phyloP scores from a whole-genome alignment of 2,329 filamentous ascomycete genomes.

The Verticillium zaregamsianum region DNA sequence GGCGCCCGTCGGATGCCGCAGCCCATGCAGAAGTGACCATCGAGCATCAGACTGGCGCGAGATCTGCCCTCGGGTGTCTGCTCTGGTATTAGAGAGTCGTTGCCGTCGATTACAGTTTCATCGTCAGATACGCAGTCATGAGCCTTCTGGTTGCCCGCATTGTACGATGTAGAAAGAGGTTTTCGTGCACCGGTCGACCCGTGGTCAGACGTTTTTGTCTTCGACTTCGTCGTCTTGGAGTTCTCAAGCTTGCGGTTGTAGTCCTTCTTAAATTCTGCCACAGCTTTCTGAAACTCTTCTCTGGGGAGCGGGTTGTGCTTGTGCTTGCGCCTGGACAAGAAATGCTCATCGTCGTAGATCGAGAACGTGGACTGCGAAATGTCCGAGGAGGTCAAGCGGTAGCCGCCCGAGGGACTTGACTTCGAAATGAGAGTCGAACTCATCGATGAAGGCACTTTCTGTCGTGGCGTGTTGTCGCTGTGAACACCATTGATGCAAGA shows the following conservation, averaged over 20 bases:
- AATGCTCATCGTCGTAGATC: not conserved
- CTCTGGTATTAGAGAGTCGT: not conserved
- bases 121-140: not conserved
- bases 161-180: not conserved
- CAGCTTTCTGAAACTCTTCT: not conserved
- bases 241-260: not conserved
- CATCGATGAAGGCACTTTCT: not conserved
- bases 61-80: conserved; percentile 4
- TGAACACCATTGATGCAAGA: not conserved
- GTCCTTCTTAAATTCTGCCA: conserved; percentile 1
- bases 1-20: conserved; percentile 13
- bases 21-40: conserved; percentile 13
- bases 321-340: not conserved
- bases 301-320: not conserved
- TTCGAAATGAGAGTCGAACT: not conserved
- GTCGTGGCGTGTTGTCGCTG: not conserved
- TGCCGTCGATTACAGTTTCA: not conserved
- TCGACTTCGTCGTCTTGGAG: not conserved
- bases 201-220: not conserved
- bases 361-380: not conserved
- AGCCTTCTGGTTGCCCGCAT: not conserved
- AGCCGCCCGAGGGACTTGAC: not conserved
- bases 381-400: not conserved
- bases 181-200: not conserved
- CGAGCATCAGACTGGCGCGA: conserved; percentile 6